Base-by-base conservation (phyloP, 2,329 filamentous ascomycete genomes). In the Aureobasidium uvarum region DNA sequence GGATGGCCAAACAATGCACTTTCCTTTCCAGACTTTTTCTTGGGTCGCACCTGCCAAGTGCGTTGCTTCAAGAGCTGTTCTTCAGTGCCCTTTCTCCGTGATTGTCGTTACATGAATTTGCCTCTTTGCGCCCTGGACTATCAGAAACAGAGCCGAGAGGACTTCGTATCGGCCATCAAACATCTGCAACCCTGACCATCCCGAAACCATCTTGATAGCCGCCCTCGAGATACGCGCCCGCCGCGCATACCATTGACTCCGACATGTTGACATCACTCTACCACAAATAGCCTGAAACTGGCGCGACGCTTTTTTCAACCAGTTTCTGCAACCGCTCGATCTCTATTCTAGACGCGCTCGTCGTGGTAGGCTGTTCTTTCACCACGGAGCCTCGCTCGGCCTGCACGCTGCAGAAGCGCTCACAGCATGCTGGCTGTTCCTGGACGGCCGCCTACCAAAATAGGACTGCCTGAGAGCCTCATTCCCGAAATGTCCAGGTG, bases 251-350 rank as follows among this genome's bases (percentile, higher is more conserved):
- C 58, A 60, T 45, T 28, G 58, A 62, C 31, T 51, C 8, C 10
- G 48, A 25, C 23, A 48, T 60, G 28, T 31, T 60, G 56, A 60
- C 31, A 46, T 56, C 52, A 36, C 10, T 58, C n/a, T 50, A 28
- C 48, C 28, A 63, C 38, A 45, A 66, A 66, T 62, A 63, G 39
- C 38, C 16, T 66, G 69, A 72, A 73, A 73, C 71, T 73, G 70
- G 70, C 73, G 73, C 73, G 72, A 69, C 65, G 69, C 67, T 68
- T 66, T 60, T 65, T 64, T 50, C 46, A 64, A 65, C 48, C 56
- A 58, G 66, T 67, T 68, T 64, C 65, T 38, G 52, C 64, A 67
- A 64, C 63, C 52, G 68, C 64, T 69, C 69, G 67, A 70, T 67
- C 69, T 67, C 58, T 66, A 52, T 55, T 45, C 54, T 68, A 65